Conservation (phyloP, 768 basidiomycete species). For the Saitozyma podzolica region DNA sequence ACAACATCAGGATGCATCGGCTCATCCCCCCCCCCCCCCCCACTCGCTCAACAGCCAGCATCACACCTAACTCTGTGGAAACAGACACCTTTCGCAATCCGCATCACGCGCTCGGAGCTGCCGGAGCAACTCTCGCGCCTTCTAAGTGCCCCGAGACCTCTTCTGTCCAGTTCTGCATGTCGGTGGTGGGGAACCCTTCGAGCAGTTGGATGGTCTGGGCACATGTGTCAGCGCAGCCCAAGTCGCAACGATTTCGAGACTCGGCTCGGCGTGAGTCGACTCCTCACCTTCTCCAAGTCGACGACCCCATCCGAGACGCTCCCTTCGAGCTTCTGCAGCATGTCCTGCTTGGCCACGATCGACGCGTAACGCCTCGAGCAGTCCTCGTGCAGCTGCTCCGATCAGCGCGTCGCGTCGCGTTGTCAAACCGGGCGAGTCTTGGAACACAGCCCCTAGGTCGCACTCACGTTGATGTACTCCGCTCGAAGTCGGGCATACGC, state of each 20-base stretch:
- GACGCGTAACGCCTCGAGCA: constrained; percentile 27
- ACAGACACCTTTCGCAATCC: too few species aligned
- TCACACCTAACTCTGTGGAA: too few species aligned
- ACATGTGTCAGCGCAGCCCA: constrained; percentile 2
- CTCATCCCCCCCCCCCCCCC: too few species aligned
- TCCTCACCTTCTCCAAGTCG: constrained; percentile 44
- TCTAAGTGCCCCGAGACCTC: constrained; percentile 22
- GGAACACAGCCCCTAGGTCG: neutral
- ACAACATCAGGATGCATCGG: too few species aligned
- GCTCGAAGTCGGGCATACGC: constrained; percentile 34
- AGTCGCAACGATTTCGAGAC: neutral
- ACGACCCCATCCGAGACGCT: constrained; percentile 34
- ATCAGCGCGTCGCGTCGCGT: constrained; percentile 1
- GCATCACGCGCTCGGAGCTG: too few species aligned
- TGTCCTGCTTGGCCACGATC: constrained; percentile 28
- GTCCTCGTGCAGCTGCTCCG: constrained; percentile 30
- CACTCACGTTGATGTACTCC: constrained; percentile 43
- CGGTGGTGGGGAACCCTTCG: constrained; percentile 23
- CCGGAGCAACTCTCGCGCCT: neutral
- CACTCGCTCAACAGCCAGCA: too few species aligned
- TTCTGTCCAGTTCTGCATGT: constrained; percentile 26
- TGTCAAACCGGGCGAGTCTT: neutral
- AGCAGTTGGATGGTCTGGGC: constrained; percentile 26
- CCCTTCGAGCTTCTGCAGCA: constrained; percentile 27
- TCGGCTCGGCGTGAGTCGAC: neutral